Conservation (phyloP, 495 filamentous ascomycete species). For the Penicillium taxi region DNA sequence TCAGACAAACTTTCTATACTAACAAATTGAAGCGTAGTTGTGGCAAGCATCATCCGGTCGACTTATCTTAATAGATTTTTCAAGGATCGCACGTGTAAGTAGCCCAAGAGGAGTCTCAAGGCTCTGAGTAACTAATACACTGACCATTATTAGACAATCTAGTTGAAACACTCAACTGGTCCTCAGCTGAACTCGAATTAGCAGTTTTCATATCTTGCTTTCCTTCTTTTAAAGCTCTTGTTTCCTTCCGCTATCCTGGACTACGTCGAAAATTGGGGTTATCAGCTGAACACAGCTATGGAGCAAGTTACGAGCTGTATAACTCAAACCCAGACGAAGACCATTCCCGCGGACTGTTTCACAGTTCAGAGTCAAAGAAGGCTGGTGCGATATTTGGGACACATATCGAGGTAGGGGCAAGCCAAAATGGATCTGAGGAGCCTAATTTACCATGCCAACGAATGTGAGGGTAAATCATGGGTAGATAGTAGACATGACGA, state of each 20-base stretch:
- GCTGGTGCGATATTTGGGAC: too few species aligned
- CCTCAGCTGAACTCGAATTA: conserved; percentile 15
- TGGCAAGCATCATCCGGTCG: conserved; percentile 18
- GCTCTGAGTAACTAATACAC: neutral
- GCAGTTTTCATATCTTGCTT: conserved; percentile 17
- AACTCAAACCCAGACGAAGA: too few species aligned
- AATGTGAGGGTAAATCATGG: conserved; percentile 1
- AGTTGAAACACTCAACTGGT: conserved; percentile 19
- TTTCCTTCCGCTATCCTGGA: conserved; percentile 13
- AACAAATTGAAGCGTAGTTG: conserved; percentile 8
- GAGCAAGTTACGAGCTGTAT: too few species aligned
- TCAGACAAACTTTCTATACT: neutral
- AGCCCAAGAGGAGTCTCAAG: too few species aligned
- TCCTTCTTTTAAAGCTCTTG: conserved; percentile 16
- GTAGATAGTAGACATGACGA: too few species aligned
- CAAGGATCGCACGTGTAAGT: conserved; percentile 17
- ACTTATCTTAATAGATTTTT: conserved; percentile 14
- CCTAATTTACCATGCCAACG: neutral
- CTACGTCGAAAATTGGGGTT: conserved; percentile 12
- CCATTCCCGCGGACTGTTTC: too few species aligned
- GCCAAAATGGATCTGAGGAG: conserved; percentile 2
- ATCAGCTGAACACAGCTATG: too few species aligned
- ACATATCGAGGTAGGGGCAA: neutral
- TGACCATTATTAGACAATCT: conserved; percentile 7
- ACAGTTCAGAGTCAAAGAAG: too few species aligned